These are phyloP conservation scores for Xerocomus minutiporus DNA, from an alignment of 1,284 basidiomycete genomes.

Conservation along the genomic window DNA sequence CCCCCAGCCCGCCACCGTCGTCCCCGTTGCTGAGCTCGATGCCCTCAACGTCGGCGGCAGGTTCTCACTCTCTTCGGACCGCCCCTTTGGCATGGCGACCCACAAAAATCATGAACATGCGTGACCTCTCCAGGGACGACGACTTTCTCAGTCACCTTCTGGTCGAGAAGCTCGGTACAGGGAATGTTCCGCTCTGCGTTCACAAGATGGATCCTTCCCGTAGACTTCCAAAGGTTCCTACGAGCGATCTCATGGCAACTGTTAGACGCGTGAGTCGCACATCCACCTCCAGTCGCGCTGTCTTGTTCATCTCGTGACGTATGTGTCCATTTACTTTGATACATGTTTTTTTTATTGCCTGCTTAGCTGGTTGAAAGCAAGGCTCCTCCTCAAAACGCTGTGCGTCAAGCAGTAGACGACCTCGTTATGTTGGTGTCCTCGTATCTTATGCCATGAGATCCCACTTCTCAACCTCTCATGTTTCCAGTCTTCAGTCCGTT, in stretches of 20 bases:
- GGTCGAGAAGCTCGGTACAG: slow-evolving; percentile 78
- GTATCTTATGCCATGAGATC: slow-evolving; percentile 3
- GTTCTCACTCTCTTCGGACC: slow-evolving; percentile 28
- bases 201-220: slow-evolving; percentile 81
- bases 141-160: slow-evolving; percentile 82
- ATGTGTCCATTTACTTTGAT: slow-evolving; percentile 12
- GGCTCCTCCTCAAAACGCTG: slow-evolving; percentile 48
- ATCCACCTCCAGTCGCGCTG: slow-evolving; percentile 25
- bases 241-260: slow-evolving; percentile 59
- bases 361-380: slow-evolving; percentile 58
- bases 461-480: slow-evolving; percentile 19
- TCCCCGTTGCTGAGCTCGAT: slow-evolving; percentile 32
- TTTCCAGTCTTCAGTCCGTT: slow-evolving; percentile 58
- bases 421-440: slow-evolving; percentile 58
- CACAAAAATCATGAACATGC: slow-evolving; percentile 83
- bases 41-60: slow-evolving; percentile 37
- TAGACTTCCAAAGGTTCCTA: slow-evolving; percentile 66
- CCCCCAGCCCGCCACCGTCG: slow-evolving; percentile 22
- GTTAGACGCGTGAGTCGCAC: slow-evolving; percentile 66
- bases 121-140: slow-evolving; percentile 79
- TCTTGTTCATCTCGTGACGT: slow-evolving; percentile 26
- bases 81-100: slow-evolving; percentile 56
- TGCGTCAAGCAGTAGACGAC: slow-evolving; percentile 67
- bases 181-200: slow-evolving; percentile 67
- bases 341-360: slow-evolving; percentile 7